A percentile compares a stretch with the other conserved stretches of the same genome.
phyloP scores from a whole-genome alignment of 2,329 filamentous ascomycete genomes.

The Biscogniauxia mediterranea region DNA sequence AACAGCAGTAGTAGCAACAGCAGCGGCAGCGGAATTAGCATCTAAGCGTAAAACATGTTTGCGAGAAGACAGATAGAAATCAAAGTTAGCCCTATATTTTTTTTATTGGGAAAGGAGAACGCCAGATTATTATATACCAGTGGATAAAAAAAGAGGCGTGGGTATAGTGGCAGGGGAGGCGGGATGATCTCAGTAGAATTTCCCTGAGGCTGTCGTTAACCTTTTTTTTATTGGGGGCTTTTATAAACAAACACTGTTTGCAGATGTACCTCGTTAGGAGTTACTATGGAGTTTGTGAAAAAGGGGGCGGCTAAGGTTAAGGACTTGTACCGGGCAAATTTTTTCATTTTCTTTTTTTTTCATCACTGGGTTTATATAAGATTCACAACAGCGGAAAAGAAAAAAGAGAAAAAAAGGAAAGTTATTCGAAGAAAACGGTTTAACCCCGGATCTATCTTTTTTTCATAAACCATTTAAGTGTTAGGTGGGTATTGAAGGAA shows the following conservation, averaged over 20 bases:
- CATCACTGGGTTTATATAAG: not conserved
- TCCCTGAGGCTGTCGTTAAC: not conserved
- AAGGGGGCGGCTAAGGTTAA: not conserved
- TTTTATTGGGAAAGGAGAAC: not conserved
- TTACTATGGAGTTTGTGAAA: not conserved
- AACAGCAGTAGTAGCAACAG: not conserved
- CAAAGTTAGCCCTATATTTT: not conserved
- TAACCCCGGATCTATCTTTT: too few species aligned
- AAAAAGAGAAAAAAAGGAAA: too few species aligned
- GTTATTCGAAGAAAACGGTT: too few species aligned
- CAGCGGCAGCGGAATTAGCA: not conserved
- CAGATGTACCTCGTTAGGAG: too few species aligned
- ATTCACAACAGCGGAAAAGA: not conserved
- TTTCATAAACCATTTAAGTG: too few species aligned
- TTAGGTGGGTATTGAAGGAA: too few species aligned
- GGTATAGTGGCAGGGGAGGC: too few species aligned
- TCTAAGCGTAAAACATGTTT: not conserved
- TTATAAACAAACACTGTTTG: not conserved
- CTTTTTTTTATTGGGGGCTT: not conserved
- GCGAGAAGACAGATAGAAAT: not conserved
- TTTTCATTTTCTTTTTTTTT: too few species aligned
- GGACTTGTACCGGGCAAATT: not conserved
- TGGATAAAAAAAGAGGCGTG: not conserved
- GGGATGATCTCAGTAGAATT: too few species aligned
- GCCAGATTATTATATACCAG: not conserved